Conservation (phyloP, 2,329 filamentous ascomycete species). For the Beauveria brongniartii region DNA sequence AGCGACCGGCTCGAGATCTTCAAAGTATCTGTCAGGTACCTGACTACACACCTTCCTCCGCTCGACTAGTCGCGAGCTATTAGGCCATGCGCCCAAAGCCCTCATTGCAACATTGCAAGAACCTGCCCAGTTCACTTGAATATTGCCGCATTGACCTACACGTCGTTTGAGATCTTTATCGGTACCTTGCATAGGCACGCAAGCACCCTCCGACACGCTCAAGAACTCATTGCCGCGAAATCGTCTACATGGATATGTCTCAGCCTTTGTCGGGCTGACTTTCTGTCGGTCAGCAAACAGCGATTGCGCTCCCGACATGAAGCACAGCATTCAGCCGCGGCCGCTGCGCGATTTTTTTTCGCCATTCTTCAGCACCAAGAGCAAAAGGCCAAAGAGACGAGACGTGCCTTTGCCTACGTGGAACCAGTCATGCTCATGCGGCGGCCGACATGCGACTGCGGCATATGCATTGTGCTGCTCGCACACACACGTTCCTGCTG, state of each 20-base stretch:
- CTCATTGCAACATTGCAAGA: background rate
- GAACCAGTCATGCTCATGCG: slow-evolving; percentile 5
- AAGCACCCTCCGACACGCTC: background rate
- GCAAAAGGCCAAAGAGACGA: background rate
- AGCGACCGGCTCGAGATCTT: too few relatives aligned
- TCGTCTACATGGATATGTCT: background rate
- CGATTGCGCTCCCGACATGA: background rate
- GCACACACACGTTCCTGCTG: too few relatives aligned
- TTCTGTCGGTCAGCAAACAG: slow-evolving; percentile 7
- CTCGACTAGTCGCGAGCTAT: too few relatives aligned
- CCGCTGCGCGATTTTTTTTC: background rate
- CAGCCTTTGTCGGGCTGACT: background rate
- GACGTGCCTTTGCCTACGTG: slow-evolving; percentile 8
- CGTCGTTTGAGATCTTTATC: background rate
- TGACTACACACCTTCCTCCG: too few relatives aligned
- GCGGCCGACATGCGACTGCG: background rate
- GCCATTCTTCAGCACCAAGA: background rate
- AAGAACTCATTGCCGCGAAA: background rate
- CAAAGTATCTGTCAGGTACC: too few relatives aligned
- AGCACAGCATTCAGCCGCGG: background rate
- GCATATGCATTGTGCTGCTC: background rate
- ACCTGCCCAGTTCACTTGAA: background rate
- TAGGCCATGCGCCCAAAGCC: background rate
- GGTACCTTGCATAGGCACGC: slow-evolving; percentile 8
- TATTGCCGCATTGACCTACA: background rate